Evolutionary conservation across 495 filamentous ascomycete species (phyloP).

Genomic region (Hypoxylon perforatum): DNA sequence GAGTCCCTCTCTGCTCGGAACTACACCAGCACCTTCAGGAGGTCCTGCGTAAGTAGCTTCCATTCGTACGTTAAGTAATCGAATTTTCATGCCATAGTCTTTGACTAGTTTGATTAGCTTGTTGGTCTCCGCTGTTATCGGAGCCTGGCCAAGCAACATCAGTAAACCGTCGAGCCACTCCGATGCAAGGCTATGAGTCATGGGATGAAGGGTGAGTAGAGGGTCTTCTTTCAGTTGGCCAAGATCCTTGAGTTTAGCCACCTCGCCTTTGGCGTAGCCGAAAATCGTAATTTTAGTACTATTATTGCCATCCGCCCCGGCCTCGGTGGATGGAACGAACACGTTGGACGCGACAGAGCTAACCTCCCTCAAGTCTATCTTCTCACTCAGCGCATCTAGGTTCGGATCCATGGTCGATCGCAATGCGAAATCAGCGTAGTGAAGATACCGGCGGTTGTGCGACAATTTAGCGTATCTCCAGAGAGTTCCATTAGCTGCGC

Average conservation of each 20-base stretch:
- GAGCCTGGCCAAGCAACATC: slow-evolving; percentile 93
- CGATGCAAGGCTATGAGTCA: slow-evolving; percentile 83
- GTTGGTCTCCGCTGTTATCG: slow-evolving; percentile 95
- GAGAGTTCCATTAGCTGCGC: slow-evolving; percentile 54
- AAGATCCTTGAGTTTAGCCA: slow-evolving; percentile 45
- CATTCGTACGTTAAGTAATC: slow-evolving; percentile 90
- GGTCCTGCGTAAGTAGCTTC: slow-evolving; percentile 74
- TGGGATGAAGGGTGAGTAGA: slow-evolving; percentile 83
- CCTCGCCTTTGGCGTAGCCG: slow-evolving; percentile 65
- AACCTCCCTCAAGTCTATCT: slow-evolving; percentile 88
- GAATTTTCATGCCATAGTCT: slow-evolving; percentile 92
- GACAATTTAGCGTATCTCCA: slow-evolving; percentile 91
- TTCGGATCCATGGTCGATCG: slow-evolving; percentile 72
- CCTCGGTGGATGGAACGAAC: slow-evolving; percentile 68
- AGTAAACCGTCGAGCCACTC: slow-evolving; percentile 97
- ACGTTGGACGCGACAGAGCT: slow-evolving; percentile 95
- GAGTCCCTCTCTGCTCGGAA: slow-evolving; percentile 70
- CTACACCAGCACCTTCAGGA: slow-evolving; percentile 57
- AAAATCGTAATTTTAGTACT: slow-evolving; percentile 93
- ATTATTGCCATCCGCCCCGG: slow-evolving; percentile 56
- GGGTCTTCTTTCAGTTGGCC: slow-evolving; percentile 61
- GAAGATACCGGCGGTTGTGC: slow-evolving; percentile 89
- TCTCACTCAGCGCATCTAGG: slow-evolving; percentile 79
- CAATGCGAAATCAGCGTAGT: slow-evolving; percentile 87
- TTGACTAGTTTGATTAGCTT: slow-evolving; percentile 85